phyloP scores from a whole-genome alignment of 202 grass and related monocot genomes.

The Digitaria exilis region DNA sequence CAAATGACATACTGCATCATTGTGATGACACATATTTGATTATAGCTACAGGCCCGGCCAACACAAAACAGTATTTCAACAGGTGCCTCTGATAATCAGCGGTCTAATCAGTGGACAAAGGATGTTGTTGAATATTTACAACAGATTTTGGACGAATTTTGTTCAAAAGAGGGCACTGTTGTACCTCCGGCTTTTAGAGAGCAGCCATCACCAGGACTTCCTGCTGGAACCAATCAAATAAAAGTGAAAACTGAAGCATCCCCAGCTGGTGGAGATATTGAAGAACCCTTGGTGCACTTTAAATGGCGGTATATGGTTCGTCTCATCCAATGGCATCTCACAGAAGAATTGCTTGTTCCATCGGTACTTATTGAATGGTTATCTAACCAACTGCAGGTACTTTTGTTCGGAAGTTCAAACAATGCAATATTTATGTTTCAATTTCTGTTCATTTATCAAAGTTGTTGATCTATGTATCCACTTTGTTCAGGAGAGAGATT shows the following conservation, averaged over 20 bases:
- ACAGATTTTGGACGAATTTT: constrained; percentile 87
- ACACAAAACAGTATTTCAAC: constrained; percentile 59
- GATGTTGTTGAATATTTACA: constrained; percentile 93
- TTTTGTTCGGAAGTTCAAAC: background rate
- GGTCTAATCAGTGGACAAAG: constrained; percentile 90
- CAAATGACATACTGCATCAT: constrained; percentile 7
- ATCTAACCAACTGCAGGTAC: constrained; percentile 83
- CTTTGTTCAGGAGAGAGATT: constrained; percentile 85
- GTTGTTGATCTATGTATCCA: constrained; percentile 30
- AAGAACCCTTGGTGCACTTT: constrained; percentile 70
- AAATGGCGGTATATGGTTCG: constrained; percentile 96
- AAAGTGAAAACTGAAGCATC: constrained; percentile 68
- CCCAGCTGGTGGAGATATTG: constrained; percentile 51
- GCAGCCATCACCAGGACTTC: constrained; percentile 68
- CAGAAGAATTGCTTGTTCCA: constrained; percentile 83
- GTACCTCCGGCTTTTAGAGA: constrained; percentile 60
- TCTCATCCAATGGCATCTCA: constrained; percentile 90
- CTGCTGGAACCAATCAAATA: constrained; percentile 48
- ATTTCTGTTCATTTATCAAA: constrained; percentile 33
- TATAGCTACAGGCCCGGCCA: constrained; percentile 71
- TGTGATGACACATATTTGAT: constrained; percentile 34
- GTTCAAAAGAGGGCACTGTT: constrained; percentile 63
- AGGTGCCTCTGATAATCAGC: constrained; percentile 73
- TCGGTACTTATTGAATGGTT: constrained; percentile 78
- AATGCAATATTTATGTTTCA: constrained; percentile 1